Base-by-base conservation (phyloP, 1,284 basidiomycete genomes). In the Malassezia furfur region DNA sequence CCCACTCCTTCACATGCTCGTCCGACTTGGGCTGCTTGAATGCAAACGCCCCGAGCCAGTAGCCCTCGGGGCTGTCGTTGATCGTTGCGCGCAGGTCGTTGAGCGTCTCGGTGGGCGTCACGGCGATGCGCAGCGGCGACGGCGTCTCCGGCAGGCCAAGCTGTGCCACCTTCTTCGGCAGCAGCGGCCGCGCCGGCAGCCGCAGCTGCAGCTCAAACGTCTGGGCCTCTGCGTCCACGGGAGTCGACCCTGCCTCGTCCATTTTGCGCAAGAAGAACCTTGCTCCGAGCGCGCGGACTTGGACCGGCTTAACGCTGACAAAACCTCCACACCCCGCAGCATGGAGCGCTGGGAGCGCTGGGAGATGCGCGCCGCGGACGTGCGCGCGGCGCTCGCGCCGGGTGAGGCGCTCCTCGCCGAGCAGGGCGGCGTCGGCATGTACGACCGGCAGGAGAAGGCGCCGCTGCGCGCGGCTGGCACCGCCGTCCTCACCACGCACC, bases 401-500 rank as follows among this genome's bases (percentile, higher is more conserved):
- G 60, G 63, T 39, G 72, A 74, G 60, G 62, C 68, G 48, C 61
- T 72, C 21, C 45, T 70, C 43, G 62, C 63, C 28, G 54, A 65
- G 45, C 67, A 67, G 49, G 62, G 52, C 14, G 56, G 61, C 48
- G 66, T 74, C 41, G 72, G 72, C 19, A 57, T 74, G 15, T 74
- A 74, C 54, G 65, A 70, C 38, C 67, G 90, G 52, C 81, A 82
- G 62, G 84, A 87, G 77, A 96, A 96, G 77, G 79, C 86, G 19
- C 77, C 82, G 40, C 77, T 81, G 47, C 83, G 88, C 75, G 83
- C 86, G 76, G 76, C 81, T 48, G 88, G 89, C 30, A 81, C 81
- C 0, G 75, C 87, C 2, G 81, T 87, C 70, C 79, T 88, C 22
- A 89, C 91, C 0, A 86, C 84, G 0, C 88, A 94, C 73, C 84